These are phyloP conservation scores for Aethionema arabicum DNA, from an alignment of 345 rosid species.

Conservation along the genomic window DNA sequence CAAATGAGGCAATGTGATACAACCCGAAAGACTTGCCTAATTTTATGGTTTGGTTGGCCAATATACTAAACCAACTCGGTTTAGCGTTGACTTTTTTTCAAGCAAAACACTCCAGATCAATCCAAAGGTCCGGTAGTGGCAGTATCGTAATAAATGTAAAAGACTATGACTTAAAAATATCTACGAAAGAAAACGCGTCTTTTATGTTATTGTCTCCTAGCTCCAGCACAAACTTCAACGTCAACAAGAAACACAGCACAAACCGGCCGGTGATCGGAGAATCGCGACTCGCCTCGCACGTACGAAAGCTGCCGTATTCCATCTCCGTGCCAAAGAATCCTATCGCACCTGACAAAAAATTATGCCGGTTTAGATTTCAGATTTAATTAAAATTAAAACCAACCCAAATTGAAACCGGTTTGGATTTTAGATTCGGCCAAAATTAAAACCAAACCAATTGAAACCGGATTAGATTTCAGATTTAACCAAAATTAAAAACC, in stretches of 20 bases:
- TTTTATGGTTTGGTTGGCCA: slow-evolving; percentile 32
- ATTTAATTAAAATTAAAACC: background rate
- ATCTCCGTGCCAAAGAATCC: slow-evolving; percentile 82
- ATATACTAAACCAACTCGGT: background rate
- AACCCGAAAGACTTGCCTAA: slow-evolving; percentile 28
- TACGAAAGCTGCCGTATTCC: slow-evolving; percentile 66
- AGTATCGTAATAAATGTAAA: slow-evolving; percentile 2
- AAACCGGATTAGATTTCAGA: no score
- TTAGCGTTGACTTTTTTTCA: slow-evolving; percentile 5
- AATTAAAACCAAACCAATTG: no score
- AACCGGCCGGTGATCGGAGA: slow-evolving; percentile 94
- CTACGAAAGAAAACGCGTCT: background rate
- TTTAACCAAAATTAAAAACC: no score
- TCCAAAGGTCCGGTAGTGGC: slow-evolving; percentile 9
- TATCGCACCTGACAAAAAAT: slow-evolving; percentile 68
- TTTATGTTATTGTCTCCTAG: slow-evolving; percentile 26
- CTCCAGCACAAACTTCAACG: slow-evolving; percentile 43
- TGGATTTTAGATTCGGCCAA: no score
- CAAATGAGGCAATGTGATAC: slow-evolving; percentile 20
- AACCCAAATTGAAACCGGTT: background rate
- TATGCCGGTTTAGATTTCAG: background rate
- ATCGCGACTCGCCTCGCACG: slow-evolving; percentile 59
- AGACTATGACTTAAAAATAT: background rate
- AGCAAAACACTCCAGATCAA: background rate
- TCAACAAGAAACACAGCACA: slow-evolving; percentile 58